Base-by-base conservation (phyloP, 2,329 filamentous ascomycete species). In the Microsporum audouinii region DNA sequence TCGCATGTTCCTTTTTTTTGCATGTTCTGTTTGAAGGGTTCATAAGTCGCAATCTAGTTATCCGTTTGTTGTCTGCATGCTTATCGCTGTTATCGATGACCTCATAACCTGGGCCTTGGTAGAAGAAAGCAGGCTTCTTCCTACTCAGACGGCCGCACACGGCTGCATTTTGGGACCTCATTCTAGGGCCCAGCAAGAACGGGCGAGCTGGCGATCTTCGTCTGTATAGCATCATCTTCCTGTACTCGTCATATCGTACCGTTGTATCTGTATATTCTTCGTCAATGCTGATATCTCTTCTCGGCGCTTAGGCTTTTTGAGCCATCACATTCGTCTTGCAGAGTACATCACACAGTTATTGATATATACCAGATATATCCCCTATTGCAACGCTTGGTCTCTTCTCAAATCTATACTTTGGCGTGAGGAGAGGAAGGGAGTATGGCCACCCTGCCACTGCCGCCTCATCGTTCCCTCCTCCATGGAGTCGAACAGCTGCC, bases 381-480 rank as follows among this genome's bases (percentile, higher is more conserved):
- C 45, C 8, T 51, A 23, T 29, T 14, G 23, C 23, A 31, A 51
- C 41, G 45, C 45, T 10, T 12, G 31, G 31, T 55, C 29, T 36
- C 31, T 36, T 7, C 2, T 23, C 10, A 31, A 12, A 2, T 12
- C 45, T 53, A n/a, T 10, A 17, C 12, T 36, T 36, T 7, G 7
- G 17, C n/a, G 12, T 8, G 14, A 29, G 12, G 14, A 17, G 49
- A 12, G 34, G 49, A 31, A 34, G 31, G 51, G 51, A 55, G 51
- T 31, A 57, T 57, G 36, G 55, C 34, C 29, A 57, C 45, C 38
- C 64, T 65, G 65, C 41, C 64, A 43, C 34, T 65, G 27, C 59
- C 57, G 8, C 55, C 65, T 33, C 59, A 63, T 47, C 62, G 65
- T 33, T 66, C 65, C n/a, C 59, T 66, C 12, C 64, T 66, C 34